Conservation (phyloP, 1,284 basidiomycete genomes). For the Moesziomyces sp. region DNA sequence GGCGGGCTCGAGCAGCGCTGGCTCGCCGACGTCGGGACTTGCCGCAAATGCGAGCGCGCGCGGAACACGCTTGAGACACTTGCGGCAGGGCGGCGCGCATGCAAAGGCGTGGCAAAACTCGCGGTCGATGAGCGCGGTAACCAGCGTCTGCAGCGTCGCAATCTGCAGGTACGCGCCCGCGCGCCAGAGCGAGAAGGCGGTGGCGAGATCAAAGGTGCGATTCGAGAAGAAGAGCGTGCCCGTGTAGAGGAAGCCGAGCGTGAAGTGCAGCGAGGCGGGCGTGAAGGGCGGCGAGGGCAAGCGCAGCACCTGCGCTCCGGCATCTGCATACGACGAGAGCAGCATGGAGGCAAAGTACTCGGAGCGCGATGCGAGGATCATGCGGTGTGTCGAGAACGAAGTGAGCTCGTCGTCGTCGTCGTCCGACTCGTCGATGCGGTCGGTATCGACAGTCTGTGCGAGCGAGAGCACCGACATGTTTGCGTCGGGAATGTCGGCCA, state of each 20-base stretch:
- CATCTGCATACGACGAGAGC: slow-evolving; percentile 73
- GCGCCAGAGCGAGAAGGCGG: slow-evolving; percentile 87
- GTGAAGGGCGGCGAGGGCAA: slow-evolving; percentile 82
- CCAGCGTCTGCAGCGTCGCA: slow-evolving; percentile 59
- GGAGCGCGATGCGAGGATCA: slow-evolving; percentile 87
- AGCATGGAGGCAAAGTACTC: slow-evolving; percentile 85
- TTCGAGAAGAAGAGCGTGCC: slow-evolving; percentile 93
- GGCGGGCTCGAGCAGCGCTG: slow-evolving; percentile 33
- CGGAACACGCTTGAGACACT: slow-evolving; percentile 58
- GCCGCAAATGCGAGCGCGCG: slow-evolving; percentile 55
- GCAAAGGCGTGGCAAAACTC: slow-evolving; percentile 62
- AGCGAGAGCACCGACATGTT: slow-evolving; percentile 51
- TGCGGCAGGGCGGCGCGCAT: slow-evolving; percentile 60
- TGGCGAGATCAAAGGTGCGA: slow-evolving; percentile 88
- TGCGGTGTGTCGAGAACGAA: slow-evolving; percentile 86
- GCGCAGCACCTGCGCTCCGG: slow-evolving; percentile 32
- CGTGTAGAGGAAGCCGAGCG: slow-evolving; percentile 91
- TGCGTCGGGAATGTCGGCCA: slow-evolving; percentile 53
- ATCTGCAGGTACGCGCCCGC: slow-evolving; percentile 84
- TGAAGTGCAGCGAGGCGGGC: slow-evolving; percentile 91
- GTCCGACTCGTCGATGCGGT: slow-evolving; percentile 29
- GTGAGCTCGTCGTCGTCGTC: slow-evolving; percentile 52
- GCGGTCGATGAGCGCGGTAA: slow-evolving; percentile 49
- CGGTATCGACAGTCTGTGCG: slow-evolving; percentile 41
- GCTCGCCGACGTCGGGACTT: slow-evolving; percentile 52